Base-by-base conservation (phyloP, 202 grass and related monocot species). In the Carex sylvatica region DNA sequence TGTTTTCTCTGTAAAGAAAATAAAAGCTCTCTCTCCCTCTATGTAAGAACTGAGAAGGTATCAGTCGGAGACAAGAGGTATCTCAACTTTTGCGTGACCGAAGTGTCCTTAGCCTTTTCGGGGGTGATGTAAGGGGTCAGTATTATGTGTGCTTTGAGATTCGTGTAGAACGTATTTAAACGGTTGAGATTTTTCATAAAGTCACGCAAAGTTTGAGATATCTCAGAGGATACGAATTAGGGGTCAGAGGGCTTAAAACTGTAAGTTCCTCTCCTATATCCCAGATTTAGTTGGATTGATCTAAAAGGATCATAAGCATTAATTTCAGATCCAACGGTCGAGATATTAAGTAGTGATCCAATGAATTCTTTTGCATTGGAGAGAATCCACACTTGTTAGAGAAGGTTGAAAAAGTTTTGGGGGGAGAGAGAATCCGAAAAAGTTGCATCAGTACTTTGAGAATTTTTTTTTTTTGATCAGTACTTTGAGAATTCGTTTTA, bases 1-100 rank as follows among this genome's bases (percentile, higher is more conserved):
- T 81, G 79, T 31, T 65, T 81, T 81, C 59, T 24, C 40, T 81
- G 80, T 82, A 80, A 80, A 80, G 58, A 80, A 33, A 49, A 22
- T 54, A 68, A 82, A 69, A 52, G 61, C 62, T 4, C 33, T 35
- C 33, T 35, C 26, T 80, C 76, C 3, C 55, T 80, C 55, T 63
- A 8, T 47, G 66, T 71, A 47, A 63, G 14, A 61, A 36, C 3
- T 63, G 24, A 76, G 51, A 76, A 76, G 72, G 26, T 56, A 18
- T 51, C 40, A 36, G 62, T 82, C 38, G 58, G 61, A 53, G 42
- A 65, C 79, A 81, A 66, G 33, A 80, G 46, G 56, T 35, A 35
- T 35, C 33, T 35, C 33, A 35, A 35, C 2, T 35, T 35, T 35
- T 35, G 33, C 33, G 33, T 35, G 31, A 33, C 31, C 31, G 30